Percentiles rank a stretch among this genome's conserved stretches.
Conservation (phyloP, 192 early-diverging fungal species). For the Diversispora eburnea region DNA sequence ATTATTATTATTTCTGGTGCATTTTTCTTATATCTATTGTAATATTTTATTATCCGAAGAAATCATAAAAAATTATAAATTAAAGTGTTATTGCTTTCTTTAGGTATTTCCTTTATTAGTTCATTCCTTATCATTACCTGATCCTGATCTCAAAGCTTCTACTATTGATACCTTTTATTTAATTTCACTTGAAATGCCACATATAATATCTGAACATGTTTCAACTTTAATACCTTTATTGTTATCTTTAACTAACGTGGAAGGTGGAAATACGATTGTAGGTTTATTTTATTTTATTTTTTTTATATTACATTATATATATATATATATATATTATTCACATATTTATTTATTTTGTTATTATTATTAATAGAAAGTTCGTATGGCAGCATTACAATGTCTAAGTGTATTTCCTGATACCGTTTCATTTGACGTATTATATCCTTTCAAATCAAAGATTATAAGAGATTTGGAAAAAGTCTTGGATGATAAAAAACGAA, state of each 20-base stretch:
- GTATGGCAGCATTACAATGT: constrained; percentile 69
- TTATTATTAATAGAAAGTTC: constrained; percentile 45
- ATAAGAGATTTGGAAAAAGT: constrained; percentile 58
- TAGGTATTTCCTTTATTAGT: constrained; percentile 79
- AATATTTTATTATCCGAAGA: background rate
- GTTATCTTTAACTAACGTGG: constrained; percentile 35
- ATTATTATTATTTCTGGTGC: background rate
- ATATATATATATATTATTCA: background rate
- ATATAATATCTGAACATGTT: constrained; percentile 57
- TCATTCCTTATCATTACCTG: constrained; percentile 62
- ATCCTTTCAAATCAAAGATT: constrained; percentile 60
- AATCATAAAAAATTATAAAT: background rate
- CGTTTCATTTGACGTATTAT: constrained; percentile 56
- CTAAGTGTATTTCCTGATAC: constrained; percentile 62
- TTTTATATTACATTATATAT: background rate
- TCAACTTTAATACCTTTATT: constrained; percentile 43
- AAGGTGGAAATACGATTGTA: constrained; percentile 41
- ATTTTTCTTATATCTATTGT: background rate
- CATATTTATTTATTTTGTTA: background rate
- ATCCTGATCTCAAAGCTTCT: constrained; percentile 63
- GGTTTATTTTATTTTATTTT: too few relatives aligned
- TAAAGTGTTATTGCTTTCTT: constrained; percentile 2
- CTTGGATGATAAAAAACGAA: constrained; percentile 84
- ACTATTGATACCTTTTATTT: constrained; percentile 76
- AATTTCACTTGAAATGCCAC: constrained; percentile 66